phyloP scores from a whole-genome alignment of 805 yeast genomes.

The Saccharomyces paradoxus region DNA sequence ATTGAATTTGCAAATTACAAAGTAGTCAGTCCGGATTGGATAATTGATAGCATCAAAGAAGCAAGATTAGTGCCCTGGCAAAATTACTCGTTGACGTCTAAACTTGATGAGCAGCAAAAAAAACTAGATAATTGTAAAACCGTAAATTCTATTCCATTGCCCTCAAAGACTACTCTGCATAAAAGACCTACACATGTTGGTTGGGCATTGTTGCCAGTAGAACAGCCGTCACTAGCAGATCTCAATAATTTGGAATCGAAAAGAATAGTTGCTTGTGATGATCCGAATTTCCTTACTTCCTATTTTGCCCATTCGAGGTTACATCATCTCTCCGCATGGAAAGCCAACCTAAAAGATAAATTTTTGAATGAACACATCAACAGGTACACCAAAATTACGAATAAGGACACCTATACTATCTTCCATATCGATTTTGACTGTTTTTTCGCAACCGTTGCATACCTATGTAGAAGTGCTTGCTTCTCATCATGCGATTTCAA shows the following conservation, averaged over 20 bases:
- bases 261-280: conserved; percentile 48
- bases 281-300: conserved; percentile 63
- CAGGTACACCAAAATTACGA: conserved; percentile 7
- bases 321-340: conserved; percentile 86
- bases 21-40: conserved; percentile 81
- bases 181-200: not conserved
- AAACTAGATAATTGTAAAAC: conserved; percentile 24
- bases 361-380: conserved; percentile 37
- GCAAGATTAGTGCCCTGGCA: conserved; percentile 57
- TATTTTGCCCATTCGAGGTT: conserved; percentile 78
- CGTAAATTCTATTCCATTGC: not conserved
- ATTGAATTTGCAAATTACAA: conserved; percentile 56
- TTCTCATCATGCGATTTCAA: conserved; percentile 27
- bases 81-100: conserved; percentile 46
- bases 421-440: conserved; percentile 90
- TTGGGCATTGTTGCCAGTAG: not conserved
- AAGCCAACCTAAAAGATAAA: conserved; percentile 56
- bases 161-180: not conserved
- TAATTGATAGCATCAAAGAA: conserved; percentile 50
- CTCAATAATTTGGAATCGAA: not conserved
- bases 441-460: conserved; percentile 83
- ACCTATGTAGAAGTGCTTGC: conserved; percentile 46
- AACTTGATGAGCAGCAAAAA: conserved; percentile 48
- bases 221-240: not conserved
- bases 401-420: conserved; percentile 30